A percentile compares a stretch with the other conserved stretches of the same genome.
phyloP scores from a whole-genome alignment of 768 basidiomycete species.

The Boletus vermiculosoides region DNA sequence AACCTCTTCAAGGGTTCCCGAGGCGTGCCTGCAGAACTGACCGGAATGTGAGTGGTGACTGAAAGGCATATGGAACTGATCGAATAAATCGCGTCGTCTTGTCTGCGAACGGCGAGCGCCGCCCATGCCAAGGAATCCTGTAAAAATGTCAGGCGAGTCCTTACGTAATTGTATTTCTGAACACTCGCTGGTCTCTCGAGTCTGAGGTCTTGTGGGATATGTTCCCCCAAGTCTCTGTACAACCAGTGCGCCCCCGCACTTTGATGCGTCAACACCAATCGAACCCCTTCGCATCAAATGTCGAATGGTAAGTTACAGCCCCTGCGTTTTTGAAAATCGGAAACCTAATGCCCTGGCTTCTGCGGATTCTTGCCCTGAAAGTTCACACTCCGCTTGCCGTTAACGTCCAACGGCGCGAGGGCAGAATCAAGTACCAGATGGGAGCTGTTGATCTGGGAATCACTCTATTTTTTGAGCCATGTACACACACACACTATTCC shows the following conservation, averaged over 20 bases:
- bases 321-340: conserved; percentile 32
- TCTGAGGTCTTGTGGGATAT: no score
- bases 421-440: background rate
- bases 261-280: conserved; percentile 20
- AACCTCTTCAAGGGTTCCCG: conserved; percentile 76
- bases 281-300: conserved; percentile 19
- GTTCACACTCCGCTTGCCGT: conserved; percentile 22
- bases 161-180: conserved; percentile 22
- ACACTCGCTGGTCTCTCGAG: no score
- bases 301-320: background rate
- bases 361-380: conserved; percentile 33
- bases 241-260: conserved; percentile 14
- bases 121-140: background rate
- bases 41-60: conserved; percentile 93
- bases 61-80: conserved; percentile 47
- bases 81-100: background rate
- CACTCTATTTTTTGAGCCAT: background rate
- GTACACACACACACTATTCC: background rate
- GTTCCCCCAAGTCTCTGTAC: no score
- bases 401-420: conserved; percentile 7
- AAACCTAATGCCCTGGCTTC: conserved; percentile 25
- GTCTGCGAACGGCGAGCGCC: background rate
- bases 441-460: background rate
- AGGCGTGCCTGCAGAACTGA: conserved; percentile 90
- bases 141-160: background rate